These are phyloP conservation scores for Boletus rubroflammeus DNA, from an alignment of 768 basidiomycete genomes.

Conservation along the genomic window DNA sequence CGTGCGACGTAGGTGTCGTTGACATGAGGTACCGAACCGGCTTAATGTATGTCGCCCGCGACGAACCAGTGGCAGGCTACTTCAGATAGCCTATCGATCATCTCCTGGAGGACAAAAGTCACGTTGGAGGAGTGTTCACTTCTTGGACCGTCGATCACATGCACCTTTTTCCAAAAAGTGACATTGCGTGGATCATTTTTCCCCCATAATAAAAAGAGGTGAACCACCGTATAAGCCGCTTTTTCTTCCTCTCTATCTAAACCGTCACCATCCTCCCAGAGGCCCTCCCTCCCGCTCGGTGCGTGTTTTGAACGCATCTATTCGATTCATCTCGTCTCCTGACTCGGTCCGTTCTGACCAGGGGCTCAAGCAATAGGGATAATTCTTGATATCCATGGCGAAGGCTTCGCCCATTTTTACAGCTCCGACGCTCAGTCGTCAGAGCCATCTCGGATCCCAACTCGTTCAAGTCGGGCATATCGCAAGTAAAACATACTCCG, in stretches of 20 bases:
- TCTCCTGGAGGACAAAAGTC: neutral
- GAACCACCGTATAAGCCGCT: neutral
- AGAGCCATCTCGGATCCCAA: conserved; percentile 19
- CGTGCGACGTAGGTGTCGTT: neutral
- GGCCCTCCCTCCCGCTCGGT: neutral
- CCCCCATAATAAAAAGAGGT: neutral
- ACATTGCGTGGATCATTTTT: too few species aligned
- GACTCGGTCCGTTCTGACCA: neutral
- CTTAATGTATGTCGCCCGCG: neutral
- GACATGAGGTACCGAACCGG: too few species aligned
- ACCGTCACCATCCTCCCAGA: neutral
- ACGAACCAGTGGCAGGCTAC: neutral
- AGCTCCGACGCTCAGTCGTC: conserved; percentile 17
- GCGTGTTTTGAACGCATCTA: neutral
- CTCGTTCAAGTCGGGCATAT: neutral
- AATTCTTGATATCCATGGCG: conserved; percentile 4
- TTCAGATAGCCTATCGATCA: too few species aligned
- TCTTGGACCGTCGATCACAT: neutral
- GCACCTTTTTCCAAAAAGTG: neutral
- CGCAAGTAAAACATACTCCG: conserved; percentile 3
- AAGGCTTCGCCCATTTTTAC: conserved; percentile 3
- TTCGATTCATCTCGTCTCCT: neutral
- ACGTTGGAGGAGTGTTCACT: neutral
- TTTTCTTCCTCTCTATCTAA: neutral
- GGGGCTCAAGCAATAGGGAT: neutral